Conservation (phyloP, 768 basidiomycete genomes). For the Suillus bovinus region DNA sequence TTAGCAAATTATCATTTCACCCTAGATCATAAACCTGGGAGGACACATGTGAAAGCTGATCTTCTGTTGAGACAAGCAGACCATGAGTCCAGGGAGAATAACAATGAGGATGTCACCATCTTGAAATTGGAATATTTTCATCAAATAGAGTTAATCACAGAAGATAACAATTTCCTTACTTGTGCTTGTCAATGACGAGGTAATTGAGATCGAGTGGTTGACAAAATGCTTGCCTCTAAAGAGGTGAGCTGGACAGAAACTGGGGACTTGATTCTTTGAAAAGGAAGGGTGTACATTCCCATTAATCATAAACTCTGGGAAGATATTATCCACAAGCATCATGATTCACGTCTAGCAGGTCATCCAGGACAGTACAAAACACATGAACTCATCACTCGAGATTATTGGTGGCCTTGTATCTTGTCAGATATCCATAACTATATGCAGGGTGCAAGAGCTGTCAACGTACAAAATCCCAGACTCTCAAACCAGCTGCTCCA, state of each 20-base stretch:
- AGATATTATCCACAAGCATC: neutral
- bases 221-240: neutral
- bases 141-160: neutral
- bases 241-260: too few species aligned
- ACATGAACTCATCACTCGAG: conserved; percentile 16
- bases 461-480: neutral
- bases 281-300: conserved; percentile 22
- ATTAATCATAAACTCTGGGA: neutral
- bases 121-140: conserved; percentile 18
- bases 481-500: conserved; percentile 26
- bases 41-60: conserved; percentile 26
- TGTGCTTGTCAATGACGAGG: neutral
- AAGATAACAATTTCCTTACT: neutral
- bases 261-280: too few species aligned
- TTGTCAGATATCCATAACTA: conserved; percentile 10
- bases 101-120: conserved; percentile 19
- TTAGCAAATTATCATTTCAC: conserved; percentile 37
- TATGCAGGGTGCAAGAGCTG: conserved; percentile 13
- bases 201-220: neutral
- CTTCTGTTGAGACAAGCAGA: conserved; percentile 29
- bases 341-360: neutral
- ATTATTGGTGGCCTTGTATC: conserved; percentile 22
- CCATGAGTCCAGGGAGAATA: conserved; percentile 11
- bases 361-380: conserved; percentile 3
- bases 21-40: conserved; percentile 33